Evolutionary conservation across 2,329 filamentous ascomycete genomes (phyloP), one percentile per base, ranked within the genome.

Genomic region (Geoglossum cookeanum): DNA sequence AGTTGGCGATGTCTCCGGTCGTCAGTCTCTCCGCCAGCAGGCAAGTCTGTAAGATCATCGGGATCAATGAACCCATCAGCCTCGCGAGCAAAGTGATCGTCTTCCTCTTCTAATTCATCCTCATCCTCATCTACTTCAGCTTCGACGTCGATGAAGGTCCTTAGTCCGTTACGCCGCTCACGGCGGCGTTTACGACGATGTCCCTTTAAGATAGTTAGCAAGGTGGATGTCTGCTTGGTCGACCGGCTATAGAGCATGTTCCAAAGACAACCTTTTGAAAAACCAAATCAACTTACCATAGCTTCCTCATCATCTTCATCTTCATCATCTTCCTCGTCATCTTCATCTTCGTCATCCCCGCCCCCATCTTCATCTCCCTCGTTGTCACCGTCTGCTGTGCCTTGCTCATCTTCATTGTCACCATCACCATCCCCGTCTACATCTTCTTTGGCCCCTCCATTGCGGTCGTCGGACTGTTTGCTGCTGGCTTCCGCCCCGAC

Each of bases 111-210:
- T 62, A 79, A 84, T 63, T 88, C 86, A 64, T 95, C 89, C 64
- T 94, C 89, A 61, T 94, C 83, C 59, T 86, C 92, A 66, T 97
- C 92, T 63, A 98, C 92, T 72, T 96, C 92, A 68, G 92, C 92
- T 76, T 98, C 92, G 66, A 91, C 87, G 81, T 98, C 92, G 72
- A 98, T 83, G 80, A 96, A 96, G 65, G 49, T 53, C 37, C 49
- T 33, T 13, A 57, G 27, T 11, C 55, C 55, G 64, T 87, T 87
- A 61, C 87, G 81, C 62, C 79, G 78, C 62, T 85, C 81, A 68
- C 80, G 81, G 68, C 83, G 84, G 66, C 90, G 85, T 71, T 97
- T 97, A 64, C 85, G 80, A 58, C 87, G 86, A 66, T 87, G 80
- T 58, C 76, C 77, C 78, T 83, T 63, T 37, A 57, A 78, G 80